Evolutionary conservation across 1,284 basidiomycete species (phyloP).

Genomic region (Hypsizygus ulmarius): DNA sequence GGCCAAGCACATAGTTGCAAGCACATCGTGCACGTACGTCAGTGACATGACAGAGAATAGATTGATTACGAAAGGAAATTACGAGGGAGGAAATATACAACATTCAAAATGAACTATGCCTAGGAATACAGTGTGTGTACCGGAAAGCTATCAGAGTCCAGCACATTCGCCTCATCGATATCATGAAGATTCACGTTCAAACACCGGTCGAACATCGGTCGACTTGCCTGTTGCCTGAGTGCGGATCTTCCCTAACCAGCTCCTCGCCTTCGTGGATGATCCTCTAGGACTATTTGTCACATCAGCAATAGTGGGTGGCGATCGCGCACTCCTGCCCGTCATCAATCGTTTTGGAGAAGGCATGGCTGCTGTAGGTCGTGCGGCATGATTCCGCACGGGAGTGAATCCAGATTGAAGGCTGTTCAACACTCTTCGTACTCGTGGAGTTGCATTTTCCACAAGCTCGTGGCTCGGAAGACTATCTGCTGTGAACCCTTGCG

Average conservation of each 20-base stretch:
- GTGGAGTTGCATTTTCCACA: conserved; percentile 49
- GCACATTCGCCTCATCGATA: neutral
- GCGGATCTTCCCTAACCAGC: conserved; percentile 66
- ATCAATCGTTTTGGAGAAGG: conserved; percentile 45
- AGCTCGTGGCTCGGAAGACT: conserved; percentile 41
- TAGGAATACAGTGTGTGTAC: conserved; percentile 24
- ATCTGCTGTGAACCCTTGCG: conserved; percentile 58
- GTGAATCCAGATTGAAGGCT: conserved; percentile 67
- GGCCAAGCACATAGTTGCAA: too few species aligned
- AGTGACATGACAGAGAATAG: neutral
- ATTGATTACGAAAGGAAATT: neutral
- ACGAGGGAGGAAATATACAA: neutral
- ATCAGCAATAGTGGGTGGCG: conserved; percentile 50
- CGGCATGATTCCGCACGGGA: conserved; percentile 52
- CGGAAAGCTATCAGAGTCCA: conserved; percentile 13
- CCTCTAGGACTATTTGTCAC: conserved; percentile 64
- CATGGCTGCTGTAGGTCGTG: conserved; percentile 37
- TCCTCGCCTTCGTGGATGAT: conserved; percentile 43
- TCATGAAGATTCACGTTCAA: conserved; percentile 25
- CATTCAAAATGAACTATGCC: conserved; percentile 5
- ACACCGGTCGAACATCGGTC: conserved; percentile 21
- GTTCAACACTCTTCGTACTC: conserved; percentile 53
- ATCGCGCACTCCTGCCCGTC: conserved; percentile 23
- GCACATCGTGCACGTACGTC: neutral
- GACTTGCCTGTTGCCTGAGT: conserved; percentile 32